phyloP scores from a whole-genome alignment of 495 filamentous ascomycete species.

The Daldinia childiae region DNA sequence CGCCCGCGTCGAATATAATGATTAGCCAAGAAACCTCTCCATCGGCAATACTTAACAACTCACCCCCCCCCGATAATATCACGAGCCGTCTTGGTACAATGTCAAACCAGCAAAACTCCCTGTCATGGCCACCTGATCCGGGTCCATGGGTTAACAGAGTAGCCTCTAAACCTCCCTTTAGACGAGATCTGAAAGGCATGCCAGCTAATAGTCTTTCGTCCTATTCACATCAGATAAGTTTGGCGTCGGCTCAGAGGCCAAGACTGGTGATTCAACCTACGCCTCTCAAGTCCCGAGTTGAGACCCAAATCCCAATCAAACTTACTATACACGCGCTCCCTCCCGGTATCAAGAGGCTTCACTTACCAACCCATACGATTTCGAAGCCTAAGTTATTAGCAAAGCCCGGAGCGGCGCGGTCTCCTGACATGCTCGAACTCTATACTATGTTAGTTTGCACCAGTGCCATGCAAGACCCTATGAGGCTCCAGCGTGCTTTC shows the following conservation, averaged over 20 bases:
- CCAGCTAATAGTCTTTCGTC: slow-evolving; percentile 25
- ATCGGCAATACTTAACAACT: slow-evolving; percentile 59
- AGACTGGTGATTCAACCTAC: slow-evolving; percentile 66
- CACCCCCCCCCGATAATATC: slow-evolving; percentile 61
- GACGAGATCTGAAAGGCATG: slow-evolving; percentile 29
- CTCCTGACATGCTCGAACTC: slow-evolving; percentile 80
- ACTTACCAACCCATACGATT: slow-evolving; percentile 87
- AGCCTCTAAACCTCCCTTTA: not conserved
- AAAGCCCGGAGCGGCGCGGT: slow-evolving; percentile 66
- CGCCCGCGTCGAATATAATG: slow-evolving; percentile 56
- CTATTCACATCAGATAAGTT: slow-evolving; percentile 23
- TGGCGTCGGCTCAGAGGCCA: slow-evolving; percentile 25
- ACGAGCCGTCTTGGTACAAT: slow-evolving; percentile 22
- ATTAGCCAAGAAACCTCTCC: slow-evolving; percentile 59
- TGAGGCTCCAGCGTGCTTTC: slow-evolving; percentile 69
- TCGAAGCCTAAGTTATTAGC: slow-evolving; percentile 88
- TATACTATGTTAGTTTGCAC: slow-evolving; percentile 85
- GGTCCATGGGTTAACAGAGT: slow-evolving; percentile 13
- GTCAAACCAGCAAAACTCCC: slow-evolving; percentile 20
- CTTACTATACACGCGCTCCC: slow-evolving; percentile 79
- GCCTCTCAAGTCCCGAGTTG: slow-evolving; percentile 85
- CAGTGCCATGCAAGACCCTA: slow-evolving; percentile 85
- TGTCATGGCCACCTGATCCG: slow-evolving; percentile 24
- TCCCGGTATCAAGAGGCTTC: slow-evolving; percentile 75
- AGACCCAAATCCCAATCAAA: slow-evolving; percentile 89